A percentile compares a stretch with the other conserved stretches of the same genome.
phyloP scores from a whole-genome alignment of 768 basidiomycete genomes.

The Boletus subparvulus region DNA sequence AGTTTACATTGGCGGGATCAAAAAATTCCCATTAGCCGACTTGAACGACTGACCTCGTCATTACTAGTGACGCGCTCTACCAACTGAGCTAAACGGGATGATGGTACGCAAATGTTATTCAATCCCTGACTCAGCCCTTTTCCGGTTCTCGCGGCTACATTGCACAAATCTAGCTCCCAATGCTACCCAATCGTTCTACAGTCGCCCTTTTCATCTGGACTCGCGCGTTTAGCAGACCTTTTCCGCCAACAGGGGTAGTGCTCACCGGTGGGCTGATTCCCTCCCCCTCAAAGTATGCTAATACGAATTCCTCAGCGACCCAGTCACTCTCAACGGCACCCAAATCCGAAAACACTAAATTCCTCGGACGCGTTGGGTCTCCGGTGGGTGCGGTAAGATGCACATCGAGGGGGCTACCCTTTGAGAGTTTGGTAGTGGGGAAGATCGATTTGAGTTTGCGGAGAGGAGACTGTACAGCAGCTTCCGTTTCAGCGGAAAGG shows the following conservation, averaged over 20 bases:
- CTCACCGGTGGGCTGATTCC: conserved; percentile 72
- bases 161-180: conserved; percentile 17
- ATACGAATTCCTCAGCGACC: conserved; percentile 70
- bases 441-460: conserved; percentile 75
- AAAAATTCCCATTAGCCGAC: conserved; percentile 49
- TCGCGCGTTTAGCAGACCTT: background rate
- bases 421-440: conserved; percentile 65
- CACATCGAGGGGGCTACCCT: conserved; percentile 68
- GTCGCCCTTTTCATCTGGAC: conserved; percentile 31
- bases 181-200: conserved; percentile 21
- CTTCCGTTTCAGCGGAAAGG: conserved; percentile 59
- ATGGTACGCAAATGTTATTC: background rate
- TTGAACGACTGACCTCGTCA: conserved; percentile 70
- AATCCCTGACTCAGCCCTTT: no score
- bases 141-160: no score
- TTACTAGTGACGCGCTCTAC: conserved; percentile 73
- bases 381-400: conserved; percentile 55
- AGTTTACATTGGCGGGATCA: background rate
- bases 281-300: conserved; percentile 71
- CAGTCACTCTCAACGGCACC: conserved; percentile 71
- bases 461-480: conserved; percentile 58
- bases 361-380: conserved; percentile 47
- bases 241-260: conserved; percentile 3
- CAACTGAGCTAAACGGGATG: conserved; percentile 41
- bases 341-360: conserved; percentile 67